Evolutionary conservation across 139 green algal genomes (phyloP), one percentile per base, ranked within the genome.

Genomic region (Dunaliella primolecta): DNA sequence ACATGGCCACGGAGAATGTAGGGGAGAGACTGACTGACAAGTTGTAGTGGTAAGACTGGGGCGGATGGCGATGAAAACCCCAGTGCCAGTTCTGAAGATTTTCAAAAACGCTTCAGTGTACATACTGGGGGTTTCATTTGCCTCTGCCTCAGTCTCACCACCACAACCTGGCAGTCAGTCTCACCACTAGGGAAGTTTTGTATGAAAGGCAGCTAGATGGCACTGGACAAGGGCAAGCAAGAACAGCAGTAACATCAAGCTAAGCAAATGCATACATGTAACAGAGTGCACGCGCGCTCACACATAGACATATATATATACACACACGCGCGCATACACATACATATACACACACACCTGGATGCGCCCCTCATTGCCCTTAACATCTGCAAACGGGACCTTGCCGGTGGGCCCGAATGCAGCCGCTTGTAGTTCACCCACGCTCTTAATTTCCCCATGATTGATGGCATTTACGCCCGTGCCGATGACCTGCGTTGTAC

Each of bases 311-410:
- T 24, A 82, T 21, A 34, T 2, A 35, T 21, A 82, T 35, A 32
- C 27, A 71, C 21, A 32, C 36, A 71, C 30, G 20, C 27, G 21
- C 7, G 2, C 55, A 35, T 1, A 78, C 3, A 55, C 55, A 46
- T 46, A 74, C n/a, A n/a, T n/a, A n/a, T n/a, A n/a, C n/a, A n/a
- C n/a, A 36, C 84, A 20, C 79, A 84, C 84, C 85, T 83, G 85
- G 31, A 88, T 83, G 29, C 85, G 75, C 0, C 85, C 85, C 3
- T 77, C 77, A 27, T 85, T 88, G 31, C 84, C 34, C 3, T 80
- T 80, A 27, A 88, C 56, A 30, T 88, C 85, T 24, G 56, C 46
- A 30, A 88, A 88, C 0, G 85, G 57, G 21, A 57, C 75, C 57
- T 84, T 84, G 33, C 46, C 46, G 7, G 46, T 64, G 46, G 46